Evolutionary conservation across 2,329 filamentous ascomycete genomes (phyloP), one percentile per base, ranked within the genome.

Genomic region (Pestalotiopsis sp.): DNA sequence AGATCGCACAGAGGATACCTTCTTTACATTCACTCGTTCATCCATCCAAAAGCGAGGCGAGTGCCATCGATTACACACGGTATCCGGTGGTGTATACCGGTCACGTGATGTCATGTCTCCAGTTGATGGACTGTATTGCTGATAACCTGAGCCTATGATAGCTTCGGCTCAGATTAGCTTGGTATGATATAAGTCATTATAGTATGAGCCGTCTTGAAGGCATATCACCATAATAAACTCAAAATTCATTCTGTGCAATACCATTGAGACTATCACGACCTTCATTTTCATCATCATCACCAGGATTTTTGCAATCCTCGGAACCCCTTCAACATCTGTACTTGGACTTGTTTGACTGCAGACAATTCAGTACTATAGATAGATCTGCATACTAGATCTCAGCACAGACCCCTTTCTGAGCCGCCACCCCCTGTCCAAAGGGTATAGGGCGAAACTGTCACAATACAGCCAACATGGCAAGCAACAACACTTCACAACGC

Each of bases 401-500:
- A 45, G 39, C 38, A 27, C 20, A 36, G n/a, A 31, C 36, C 61
- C 25, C 14, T 25, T 52, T 52, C 11, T 12, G 25, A 17, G 17
- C 4, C n/a, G 31, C 31, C 31, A 36, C 25, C 38, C 36, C 39
- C 49, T 39, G 39, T 64, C 39, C 2, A 7, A 41, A 45, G 36
- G 23, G 23, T 36, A 27, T 36, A 59, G 27, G 23, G 25, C 17
- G 12, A 6, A 58, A 36, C 31, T 23, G 27, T 23, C 20, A 20
- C 14, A 14, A 12, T 39, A 64, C 36, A 25, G n/a, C 20, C 38
- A 62, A 14, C 2, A 83, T 82, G 80, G 72, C 75, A 1, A 36
- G 31, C 7, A 36, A 9, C 31, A 36, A 36, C 57, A 71, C 74
- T 55, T 72, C 76, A 75, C 79, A 82, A 72, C 79, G 82, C 72